Percentiles rank a stretch among this genome's conserved stretches.
Evolutionary conservation across 2,329 filamentous ascomycete genomes (phyloP).

Genomic region (Elsinoe necatrix): DNA sequence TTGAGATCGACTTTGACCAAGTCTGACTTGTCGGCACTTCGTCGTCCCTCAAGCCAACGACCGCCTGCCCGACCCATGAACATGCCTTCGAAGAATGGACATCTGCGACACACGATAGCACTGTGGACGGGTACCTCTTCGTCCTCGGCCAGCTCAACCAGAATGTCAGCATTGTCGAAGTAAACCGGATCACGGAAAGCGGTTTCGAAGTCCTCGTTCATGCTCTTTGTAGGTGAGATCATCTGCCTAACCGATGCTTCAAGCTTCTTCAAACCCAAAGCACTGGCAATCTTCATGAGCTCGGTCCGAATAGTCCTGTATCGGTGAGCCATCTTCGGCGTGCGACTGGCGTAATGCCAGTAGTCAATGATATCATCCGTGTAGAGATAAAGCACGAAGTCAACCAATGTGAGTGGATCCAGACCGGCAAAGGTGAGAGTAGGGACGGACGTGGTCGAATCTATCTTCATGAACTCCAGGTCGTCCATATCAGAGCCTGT

Average conservation of each 20-base stretch:
- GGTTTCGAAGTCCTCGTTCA: slow-evolving; percentile 61
- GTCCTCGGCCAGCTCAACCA: slow-evolving; percentile 69
- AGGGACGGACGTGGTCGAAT: slow-evolving; percentile 47
- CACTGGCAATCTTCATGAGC: slow-evolving; percentile 74
- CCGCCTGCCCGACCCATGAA: slow-evolving; percentile 84
- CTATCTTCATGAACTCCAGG: slow-evolving; percentile 26
- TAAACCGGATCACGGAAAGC: slow-evolving; percentile 63
- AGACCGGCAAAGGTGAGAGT: slow-evolving; percentile 59
- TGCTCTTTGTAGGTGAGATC: slow-evolving; percentile 52
- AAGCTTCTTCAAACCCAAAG: slow-evolving; percentile 60
- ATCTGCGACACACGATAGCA: slow-evolving; percentile 68
- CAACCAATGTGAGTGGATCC: slow-evolving; percentile 71
- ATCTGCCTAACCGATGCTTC: slow-evolving; percentile 73
- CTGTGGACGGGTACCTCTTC: slow-evolving; percentile 65
- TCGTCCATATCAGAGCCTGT: slow-evolving; percentile 48
- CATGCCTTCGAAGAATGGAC: slow-evolving; percentile 84
- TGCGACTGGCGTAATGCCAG: slow-evolving; percentile 69
- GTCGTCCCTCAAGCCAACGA: slow-evolving; percentile 68
- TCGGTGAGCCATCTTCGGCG: slow-evolving; percentile 56
- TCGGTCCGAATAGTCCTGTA: slow-evolving; percentile 76
- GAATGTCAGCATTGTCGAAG: slow-evolving; percentile 69
- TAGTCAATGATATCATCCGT: slow-evolving; percentile 72
- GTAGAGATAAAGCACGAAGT: slow-evolving; percentile 72
- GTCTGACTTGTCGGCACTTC: slow-evolving; percentile 42
- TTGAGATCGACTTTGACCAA: slow-evolving; percentile 67